phyloP scores from a whole-genome alignment of 1,284 basidiomycete genomes.

The Erythrobasidium hasegawianum region DNA sequence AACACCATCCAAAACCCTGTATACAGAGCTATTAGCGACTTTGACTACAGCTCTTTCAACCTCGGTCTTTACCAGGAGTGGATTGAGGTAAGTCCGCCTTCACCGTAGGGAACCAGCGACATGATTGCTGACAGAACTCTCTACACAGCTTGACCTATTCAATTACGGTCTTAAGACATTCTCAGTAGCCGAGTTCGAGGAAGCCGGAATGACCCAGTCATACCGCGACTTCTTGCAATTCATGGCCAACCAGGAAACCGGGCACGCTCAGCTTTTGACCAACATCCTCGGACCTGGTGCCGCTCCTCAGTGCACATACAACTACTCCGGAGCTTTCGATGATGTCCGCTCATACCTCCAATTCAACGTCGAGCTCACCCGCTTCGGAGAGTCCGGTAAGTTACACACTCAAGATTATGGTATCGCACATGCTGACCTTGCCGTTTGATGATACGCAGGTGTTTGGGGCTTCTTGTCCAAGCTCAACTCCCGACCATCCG shows the following conservation, averaged over 20 bases:
- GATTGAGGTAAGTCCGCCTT: slow-evolving; percentile 49
- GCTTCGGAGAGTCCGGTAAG: slow-evolving; percentile 62
- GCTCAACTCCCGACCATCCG: slow-evolving; percentile 59
- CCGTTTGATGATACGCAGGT: too few species aligned
- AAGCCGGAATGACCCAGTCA: slow-evolving; percentile 57
- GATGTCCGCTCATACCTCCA: slow-evolving; percentile 62
- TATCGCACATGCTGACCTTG: too few species aligned
- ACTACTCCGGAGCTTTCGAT: slow-evolving; percentile 56
- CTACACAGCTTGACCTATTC: slow-evolving; percentile 59
- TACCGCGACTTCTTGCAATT: slow-evolving; percentile 58
- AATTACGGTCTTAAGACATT: slow-evolving; percentile 56
- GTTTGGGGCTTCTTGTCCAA: slow-evolving; percentile 62
- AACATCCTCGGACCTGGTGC: slow-evolving; percentile 54
- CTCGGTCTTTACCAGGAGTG: slow-evolving; percentile 58
- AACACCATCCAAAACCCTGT: slow-evolving; percentile 36
- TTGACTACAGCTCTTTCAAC: slow-evolving; percentile 33
- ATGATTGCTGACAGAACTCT: too few species aligned
- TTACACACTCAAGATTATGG: too few species aligned
- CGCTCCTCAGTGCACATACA: slow-evolving; percentile 52
- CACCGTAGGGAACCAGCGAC: too few species aligned
- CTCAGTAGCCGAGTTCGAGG: slow-evolving; percentile 58
- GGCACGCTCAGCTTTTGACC: slow-evolving; percentile 55
- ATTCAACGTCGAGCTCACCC: slow-evolving; percentile 59
- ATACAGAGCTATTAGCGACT: slow-evolving; percentile 36
- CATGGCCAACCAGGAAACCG: slow-evolving; percentile 62